These are phyloP conservation scores for Lecanicillium sp. DNA, from an alignment of 2,329 filamentous ascomycete species.

Conservation along the genomic window DNA sequence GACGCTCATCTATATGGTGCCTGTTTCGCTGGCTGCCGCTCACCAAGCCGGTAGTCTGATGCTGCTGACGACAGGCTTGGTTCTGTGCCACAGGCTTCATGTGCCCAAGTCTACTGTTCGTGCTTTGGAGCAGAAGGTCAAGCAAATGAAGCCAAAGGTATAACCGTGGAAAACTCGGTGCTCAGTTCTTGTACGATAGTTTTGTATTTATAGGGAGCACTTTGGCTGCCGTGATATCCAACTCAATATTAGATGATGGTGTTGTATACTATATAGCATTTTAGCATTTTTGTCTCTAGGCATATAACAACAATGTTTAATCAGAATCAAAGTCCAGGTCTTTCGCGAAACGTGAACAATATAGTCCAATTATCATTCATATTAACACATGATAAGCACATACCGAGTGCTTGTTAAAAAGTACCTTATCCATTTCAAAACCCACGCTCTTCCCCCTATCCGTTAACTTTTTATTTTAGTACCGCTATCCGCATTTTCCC, in stretches of 20 bases:
- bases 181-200: constrained; percentile 1
- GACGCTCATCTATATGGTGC: constrained; percentile 90
- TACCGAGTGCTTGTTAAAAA: constrained; percentile 13
- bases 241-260: constrained; percentile 7
- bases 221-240: background rate
- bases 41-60: constrained; percentile 89
- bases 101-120: constrained; percentile 58
- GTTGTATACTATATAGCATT: constrained; percentile 4
- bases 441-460: background rate
- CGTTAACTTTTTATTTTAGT: constrained; percentile 4
- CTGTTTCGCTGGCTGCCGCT: constrained; percentile 75
- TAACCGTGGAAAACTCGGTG: too few species aligned
- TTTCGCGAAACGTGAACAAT: constrained; percentile 1
- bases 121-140: constrained; percentile 46
- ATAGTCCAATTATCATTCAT: constrained; percentile 16
- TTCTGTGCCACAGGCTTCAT: constrained; percentile 71
- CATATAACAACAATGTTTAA: background rate
- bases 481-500: background rate
- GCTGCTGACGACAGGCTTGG: constrained; percentile 70
- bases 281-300: constrained; percentile 52
- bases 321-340: too few species aligned
- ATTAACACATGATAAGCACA: constrained; percentile 23
- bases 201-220: background rate
- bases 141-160: constrained; percentile 26
- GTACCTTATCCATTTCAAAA: constrained; percentile 22